A percentile compares a stretch with the other conserved stretches of the same genome.
Evolutionary conservation across 257 asterid species (phyloP).

Genomic region (Scutellaria galericulata): DNA sequence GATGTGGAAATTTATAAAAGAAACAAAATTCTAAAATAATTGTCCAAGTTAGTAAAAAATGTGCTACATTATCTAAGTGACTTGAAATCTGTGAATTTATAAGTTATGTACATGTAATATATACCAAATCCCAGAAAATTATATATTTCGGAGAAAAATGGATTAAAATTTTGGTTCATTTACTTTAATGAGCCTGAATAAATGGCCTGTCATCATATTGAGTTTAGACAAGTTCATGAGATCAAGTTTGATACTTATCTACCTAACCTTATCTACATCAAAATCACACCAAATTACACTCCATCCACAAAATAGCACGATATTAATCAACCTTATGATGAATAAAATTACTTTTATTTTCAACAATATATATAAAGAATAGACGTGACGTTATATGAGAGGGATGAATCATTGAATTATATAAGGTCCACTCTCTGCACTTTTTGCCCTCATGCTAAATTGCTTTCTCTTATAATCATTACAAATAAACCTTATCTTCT

Average conservation of each 20-base stretch:
- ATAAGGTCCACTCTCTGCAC: slow-evolving; percentile 22
- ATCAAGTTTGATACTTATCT: neutral
- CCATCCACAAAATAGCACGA: neutral
- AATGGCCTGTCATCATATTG: too few relatives aligned
- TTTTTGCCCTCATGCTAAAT: slow-evolving; percentile 18
- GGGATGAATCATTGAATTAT: slow-evolving; percentile 24
- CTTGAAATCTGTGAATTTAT: too few relatives aligned
- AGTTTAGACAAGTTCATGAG: neutral
- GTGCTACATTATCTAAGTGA: too few relatives aligned
- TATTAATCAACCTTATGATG: neutral
- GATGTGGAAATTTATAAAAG: too few relatives aligned
- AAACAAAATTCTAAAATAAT: too few relatives aligned
- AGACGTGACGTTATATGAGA: slow-evolving; percentile 30
- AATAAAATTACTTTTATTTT: neutral
- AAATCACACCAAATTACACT: neutral
- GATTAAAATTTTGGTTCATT: too few relatives aligned
- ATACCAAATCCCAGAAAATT: too few relatives aligned
- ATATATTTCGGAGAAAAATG: too few relatives aligned
- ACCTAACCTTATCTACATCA: too few relatives aligned
- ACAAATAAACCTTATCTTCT: slow-evolving; percentile 9
- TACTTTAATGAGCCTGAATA: too few relatives aligned
- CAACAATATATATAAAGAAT: neutral
- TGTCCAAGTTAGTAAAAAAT: too few relatives aligned
- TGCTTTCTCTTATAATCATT: slow-evolving; percentile 24
- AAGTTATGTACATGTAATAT: too few relatives aligned